These are phyloP conservation scores for Megacollybia marginata DNA, from an alignment of 768 basidiomycete species.

Conservation along the genomic window DNA sequence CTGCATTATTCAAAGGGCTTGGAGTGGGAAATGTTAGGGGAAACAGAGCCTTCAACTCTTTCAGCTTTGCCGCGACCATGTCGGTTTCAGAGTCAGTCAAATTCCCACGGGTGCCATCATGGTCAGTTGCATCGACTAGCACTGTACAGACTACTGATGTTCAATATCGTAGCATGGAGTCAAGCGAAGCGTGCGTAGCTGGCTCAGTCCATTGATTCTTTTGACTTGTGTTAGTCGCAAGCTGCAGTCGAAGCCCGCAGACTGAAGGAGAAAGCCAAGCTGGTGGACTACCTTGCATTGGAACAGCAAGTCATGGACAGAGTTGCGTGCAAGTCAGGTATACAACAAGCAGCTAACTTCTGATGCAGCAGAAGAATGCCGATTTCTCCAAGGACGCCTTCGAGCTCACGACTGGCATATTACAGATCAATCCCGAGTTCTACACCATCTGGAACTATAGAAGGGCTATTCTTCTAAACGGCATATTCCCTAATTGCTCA, in stretches of 20 bases:
- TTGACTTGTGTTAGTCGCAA: too few species aligned
- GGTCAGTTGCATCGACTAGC: conserved; percentile 12
- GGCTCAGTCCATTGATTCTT: too few species aligned
- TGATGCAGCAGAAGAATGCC: conserved; percentile 52
- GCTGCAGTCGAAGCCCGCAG: conserved; percentile 62
- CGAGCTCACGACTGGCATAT: conserved; percentile 64
- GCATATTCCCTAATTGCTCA: conserved; percentile 61
- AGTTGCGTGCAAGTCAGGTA: conserved; percentile 31
- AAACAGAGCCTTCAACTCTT: conserved; percentile 53
- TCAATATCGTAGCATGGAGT: conserved; percentile 50
- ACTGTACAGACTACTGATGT: neutral
- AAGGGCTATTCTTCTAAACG: conserved; percentile 65
- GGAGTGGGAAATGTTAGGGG: conserved; percentile 85
- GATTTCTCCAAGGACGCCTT: conserved; percentile 76
- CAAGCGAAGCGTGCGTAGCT: conserved; percentile 51
- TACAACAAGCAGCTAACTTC: neutral
- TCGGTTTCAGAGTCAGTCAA: neutral
- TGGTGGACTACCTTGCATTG: conserved; percentile 67
- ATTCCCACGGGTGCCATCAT: conserved; percentile 8
- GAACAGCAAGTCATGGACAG: conserved; percentile 55
- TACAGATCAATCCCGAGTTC: conserved; percentile 88
- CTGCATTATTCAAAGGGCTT: conserved; percentile 68
- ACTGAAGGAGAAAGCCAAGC: conserved; percentile 65
- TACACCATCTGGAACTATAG: conserved; percentile 97
- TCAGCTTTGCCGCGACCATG: conserved; percentile 36